phyloP scores from a whole-genome alignment of 768 basidiomycete genomes.

The Auriculariales sp. region DNA sequence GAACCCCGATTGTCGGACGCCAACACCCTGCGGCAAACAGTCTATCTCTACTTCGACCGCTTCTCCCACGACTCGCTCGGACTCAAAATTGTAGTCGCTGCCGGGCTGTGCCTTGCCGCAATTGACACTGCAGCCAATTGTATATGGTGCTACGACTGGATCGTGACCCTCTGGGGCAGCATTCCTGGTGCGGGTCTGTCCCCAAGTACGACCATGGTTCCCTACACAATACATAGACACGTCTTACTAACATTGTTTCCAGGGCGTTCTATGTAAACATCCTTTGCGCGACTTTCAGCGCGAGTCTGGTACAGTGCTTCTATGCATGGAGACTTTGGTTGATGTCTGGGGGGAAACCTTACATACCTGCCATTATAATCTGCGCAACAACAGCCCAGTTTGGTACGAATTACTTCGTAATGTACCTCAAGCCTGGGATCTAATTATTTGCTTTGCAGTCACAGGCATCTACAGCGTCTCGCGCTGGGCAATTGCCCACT shows the following conservation, averaged over 20 bases:
- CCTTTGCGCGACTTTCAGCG: background rate
- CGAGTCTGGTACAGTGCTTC: background rate
- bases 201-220: background rate
- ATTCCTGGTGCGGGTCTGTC: background rate
- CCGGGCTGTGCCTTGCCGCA: background rate
- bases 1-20: too few species aligned
- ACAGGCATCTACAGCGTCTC: background rate
- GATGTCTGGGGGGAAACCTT: background rate
- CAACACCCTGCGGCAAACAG: too few species aligned
- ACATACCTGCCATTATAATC: background rate
- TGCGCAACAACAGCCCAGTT: background rate
- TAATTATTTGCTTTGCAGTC: background rate
- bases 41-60: background rate
- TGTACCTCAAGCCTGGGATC: too few species aligned
- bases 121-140: background rate
- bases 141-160: background rate
- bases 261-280: background rate
- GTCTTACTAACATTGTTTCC: too few species aligned
- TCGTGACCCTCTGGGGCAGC: background rate
- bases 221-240: too few species aligned
- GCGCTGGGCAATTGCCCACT: background rate
- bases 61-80: background rate
- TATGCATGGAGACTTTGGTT: background rate
- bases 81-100: background rate
- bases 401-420: background rate